Evolutionary conservation across 179 eudicot species (phyloP).

Genomic region (Corrigiola litoralis): DNA sequence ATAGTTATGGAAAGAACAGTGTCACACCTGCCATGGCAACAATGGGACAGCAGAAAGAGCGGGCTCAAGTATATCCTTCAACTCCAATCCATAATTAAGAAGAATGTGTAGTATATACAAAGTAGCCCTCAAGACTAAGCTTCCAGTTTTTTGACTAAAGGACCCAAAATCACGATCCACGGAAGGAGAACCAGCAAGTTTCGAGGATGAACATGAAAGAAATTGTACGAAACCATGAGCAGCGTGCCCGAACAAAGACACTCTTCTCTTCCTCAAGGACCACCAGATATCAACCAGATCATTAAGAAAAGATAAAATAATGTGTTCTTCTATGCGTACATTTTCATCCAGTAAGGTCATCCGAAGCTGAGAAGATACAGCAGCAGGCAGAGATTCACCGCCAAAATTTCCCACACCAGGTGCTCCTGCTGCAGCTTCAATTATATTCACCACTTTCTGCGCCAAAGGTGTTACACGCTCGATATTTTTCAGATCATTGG

Average conservation of each 20-base stretch:
- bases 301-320: slow-evolving; percentile 35
- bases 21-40: slow-evolving; percentile 93
- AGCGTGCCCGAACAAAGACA: slow-evolving; percentile 90
- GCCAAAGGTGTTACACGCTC: slow-evolving; percentile 37
- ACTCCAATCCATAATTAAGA: slow-evolving; percentile 87
- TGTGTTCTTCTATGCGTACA: slow-evolving; percentile 38
- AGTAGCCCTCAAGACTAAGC: slow-evolving; percentile 75
- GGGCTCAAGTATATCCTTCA: slow-evolving; percentile 79
- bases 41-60: slow-evolving; percentile 77
- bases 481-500: slow-evolving; percentile 27
- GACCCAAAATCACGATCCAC: slow-evolving; percentile 36
- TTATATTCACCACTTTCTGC: slow-evolving; percentile 50
- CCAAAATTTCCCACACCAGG: slow-evolving; percentile 69
- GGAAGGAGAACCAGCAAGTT: slow-evolving; percentile 35
- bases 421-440: slow-evolving; percentile 85
- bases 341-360: slow-evolving; percentile 40
- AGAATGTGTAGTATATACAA: slow-evolving; percentile 80
- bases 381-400: slow-evolving; percentile 55
- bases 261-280: slow-evolving; percentile 86
- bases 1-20: slow-evolving; percentile 1
- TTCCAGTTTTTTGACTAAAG: slow-evolving; percentile 45
- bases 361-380: slow-evolving; percentile 66
- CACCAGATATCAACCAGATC: slow-evolving; percentile 78
- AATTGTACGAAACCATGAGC: slow-evolving; percentile 76
- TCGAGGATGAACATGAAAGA: slow-evolving; percentile 69